phyloP scores from a whole-genome alignment of 495 filamentous ascomycete genomes.

The Aspergillus taichungensis region DNA sequence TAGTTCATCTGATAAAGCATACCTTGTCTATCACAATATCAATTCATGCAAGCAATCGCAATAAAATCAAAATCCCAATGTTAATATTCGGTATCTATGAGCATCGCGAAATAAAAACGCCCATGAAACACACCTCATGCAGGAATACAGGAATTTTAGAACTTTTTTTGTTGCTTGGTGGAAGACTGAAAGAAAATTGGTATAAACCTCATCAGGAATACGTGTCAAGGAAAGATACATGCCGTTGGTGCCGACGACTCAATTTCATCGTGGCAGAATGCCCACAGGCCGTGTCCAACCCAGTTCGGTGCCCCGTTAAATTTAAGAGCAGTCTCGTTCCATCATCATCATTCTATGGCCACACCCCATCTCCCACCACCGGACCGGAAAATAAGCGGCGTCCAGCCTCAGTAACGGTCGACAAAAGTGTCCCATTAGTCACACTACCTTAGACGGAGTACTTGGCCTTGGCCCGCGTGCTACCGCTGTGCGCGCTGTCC shows the following conservation, averaged over 20 bases:
- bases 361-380: constrained; percentile 8
- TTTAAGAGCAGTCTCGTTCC: no score
- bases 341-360: no score
- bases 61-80: no score
- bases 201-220: constrained; percentile 22
- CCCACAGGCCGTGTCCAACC: background rate
- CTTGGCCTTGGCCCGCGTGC: constrained; percentile 92
- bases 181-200: constrained; percentile 16
- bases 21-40: no score
- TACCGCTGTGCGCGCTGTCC: constrained; percentile 83
- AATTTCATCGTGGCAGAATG: constrained; percentile 8
- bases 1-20: no score
- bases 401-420: constrained; percentile 10
- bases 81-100: no score
- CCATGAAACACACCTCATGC: no score
- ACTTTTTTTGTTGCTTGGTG: constrained; percentile 4
- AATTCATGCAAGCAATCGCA: no score
- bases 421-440: constrained; percentile 2
- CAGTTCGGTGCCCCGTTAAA: no score
- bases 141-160: no score
- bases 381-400: constrained; percentile 8
- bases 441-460: constrained; percentile 55
- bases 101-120: no score
- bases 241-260: constrained; percentile 11
- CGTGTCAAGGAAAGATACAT: constrained; percentile 16